phyloP scores from a whole-genome alignment of 108 stramenopile species.

The Cyclotella kingstonii region DNA sequence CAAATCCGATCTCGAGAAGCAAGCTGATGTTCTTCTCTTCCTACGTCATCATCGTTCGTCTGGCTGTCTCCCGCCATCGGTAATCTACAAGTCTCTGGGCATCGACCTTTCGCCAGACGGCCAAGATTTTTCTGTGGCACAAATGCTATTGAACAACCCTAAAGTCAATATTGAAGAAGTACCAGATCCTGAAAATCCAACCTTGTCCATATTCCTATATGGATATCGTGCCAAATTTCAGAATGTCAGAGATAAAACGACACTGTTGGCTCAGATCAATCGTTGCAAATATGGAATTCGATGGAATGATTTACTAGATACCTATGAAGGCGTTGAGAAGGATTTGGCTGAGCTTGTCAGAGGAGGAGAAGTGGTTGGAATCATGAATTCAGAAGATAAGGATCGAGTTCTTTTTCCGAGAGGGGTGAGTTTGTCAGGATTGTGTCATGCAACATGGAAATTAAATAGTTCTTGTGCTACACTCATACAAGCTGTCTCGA shows the following conservation, averaged over 20 bases:
- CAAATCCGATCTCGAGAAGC: slow-evolving; percentile 81
- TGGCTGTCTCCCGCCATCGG: slow-evolving; percentile 66
- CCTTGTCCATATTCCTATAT: slow-evolving; percentile 57
- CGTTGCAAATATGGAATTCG: slow-evolving; percentile 69
- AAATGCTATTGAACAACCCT: slow-evolving; percentile 63
- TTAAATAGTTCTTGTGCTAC: too few relatives aligned
- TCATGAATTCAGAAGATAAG: slow-evolving; percentile 72
- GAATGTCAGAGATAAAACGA: slow-evolving; percentile 53
- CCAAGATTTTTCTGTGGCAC: slow-evolving; percentile 41
- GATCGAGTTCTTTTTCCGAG: slow-evolving; percentile 76
- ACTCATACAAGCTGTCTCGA: not conserved
- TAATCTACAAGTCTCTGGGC: slow-evolving; percentile 70
- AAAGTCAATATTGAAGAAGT: slow-evolving; percentile 74
- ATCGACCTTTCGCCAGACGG: slow-evolving; percentile 66
- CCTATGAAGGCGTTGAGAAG: slow-evolving; percentile 72
- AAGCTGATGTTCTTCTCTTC: slow-evolving; percentile 77
- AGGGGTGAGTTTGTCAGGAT: slow-evolving; percentile 31
- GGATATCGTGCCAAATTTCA: slow-evolving; percentile 80
- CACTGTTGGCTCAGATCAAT: slow-evolving; percentile 81
- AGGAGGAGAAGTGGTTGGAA: slow-evolving; percentile 74
- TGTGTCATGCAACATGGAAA: too few relatives aligned
- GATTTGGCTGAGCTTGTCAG: slow-evolving; percentile 66
- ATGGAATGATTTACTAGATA: slow-evolving; percentile 61
- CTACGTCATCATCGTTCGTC: slow-evolving; percentile 71
- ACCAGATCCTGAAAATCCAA: slow-evolving; percentile 86